These are phyloP conservation scores for Colletotrichum tropicicola DNA, from an alignment of 2,329 filamentous ascomycete species.

Conservation along the genomic window DNA sequence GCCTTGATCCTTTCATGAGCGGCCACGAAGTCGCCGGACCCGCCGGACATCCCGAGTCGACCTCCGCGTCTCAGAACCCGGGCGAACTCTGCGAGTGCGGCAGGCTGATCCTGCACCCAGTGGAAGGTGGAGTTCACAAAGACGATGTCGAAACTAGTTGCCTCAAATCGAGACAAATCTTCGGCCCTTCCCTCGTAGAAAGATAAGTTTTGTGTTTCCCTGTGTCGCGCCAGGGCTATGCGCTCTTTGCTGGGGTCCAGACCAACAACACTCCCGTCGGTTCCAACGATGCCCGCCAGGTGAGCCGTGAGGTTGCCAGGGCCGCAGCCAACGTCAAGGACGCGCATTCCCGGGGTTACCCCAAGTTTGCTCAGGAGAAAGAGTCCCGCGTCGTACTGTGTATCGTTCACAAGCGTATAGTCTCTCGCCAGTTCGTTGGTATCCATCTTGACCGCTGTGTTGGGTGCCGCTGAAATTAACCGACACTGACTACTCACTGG, in stretches of 20 bases:
- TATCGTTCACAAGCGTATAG: constrained; percentile 8
- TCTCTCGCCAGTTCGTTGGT: constrained; percentile 4
- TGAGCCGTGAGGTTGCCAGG: constrained; percentile 18
- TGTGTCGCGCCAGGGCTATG: background rate
- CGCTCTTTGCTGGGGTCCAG: constrained; percentile 11
- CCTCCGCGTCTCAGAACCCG: constrained; percentile 7
- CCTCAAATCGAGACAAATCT: constrained; percentile 44
- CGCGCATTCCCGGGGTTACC: constrained; percentile 3
- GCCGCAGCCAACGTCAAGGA: constrained; percentile 20
- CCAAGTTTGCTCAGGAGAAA: constrained; percentile 4
- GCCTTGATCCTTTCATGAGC: constrained; percentile 2
- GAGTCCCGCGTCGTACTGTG: background rate
- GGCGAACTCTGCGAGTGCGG: constrained; percentile 15
- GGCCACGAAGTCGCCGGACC: constrained; percentile 6
- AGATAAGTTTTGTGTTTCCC: background rate
- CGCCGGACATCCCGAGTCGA: constrained; percentile 15
- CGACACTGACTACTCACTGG: background rate
- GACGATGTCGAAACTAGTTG: constrained; percentile 39
- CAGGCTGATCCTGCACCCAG: constrained; percentile 16
- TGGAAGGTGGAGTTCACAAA: constrained; percentile 34
- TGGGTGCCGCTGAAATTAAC: background rate
- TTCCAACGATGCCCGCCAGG: background rate
- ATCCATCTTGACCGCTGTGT: background rate
- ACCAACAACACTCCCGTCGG: background rate
- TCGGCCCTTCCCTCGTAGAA: constrained; percentile 42